Evolutionary conservation across 257 asterid genomes (phyloP), one percentile per base, ranked within the genome.

Genomic region (Solanum appendiculatum): DNA sequence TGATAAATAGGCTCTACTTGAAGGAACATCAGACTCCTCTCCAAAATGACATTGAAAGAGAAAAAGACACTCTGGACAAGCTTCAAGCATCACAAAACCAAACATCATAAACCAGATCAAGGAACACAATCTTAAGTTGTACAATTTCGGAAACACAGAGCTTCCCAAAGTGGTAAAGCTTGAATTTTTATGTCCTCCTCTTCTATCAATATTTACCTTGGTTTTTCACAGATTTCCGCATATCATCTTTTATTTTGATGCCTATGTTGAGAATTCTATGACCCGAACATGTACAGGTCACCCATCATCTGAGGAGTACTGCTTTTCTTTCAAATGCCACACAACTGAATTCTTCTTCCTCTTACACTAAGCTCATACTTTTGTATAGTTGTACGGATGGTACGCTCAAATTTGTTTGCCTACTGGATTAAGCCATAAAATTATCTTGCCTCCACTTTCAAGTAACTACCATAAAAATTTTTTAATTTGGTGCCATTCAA

Each of bases 1-100:
- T 95, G 88, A 92, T 98, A 86, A 92, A 93, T 92, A 90, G 96
- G 88, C 98, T 95, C 93, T 93, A 95, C 96, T 93, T 96, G 88
- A 96, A 96, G 92, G 98, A 96, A 89, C 93, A 95, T 20, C 95
- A 96, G 27, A 44, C 95, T 6, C 98, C 92, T 82, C 93, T 92
- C 39, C 90, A 95, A 51, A 88, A 89, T 44, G 99, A 96, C 88
- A 78, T 54, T 20, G 96, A 90, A 70, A 91, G 77, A 83, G 88
- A 89, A 31, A 87, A 87, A 84, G 93, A 86, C 20, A 36, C 86
- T 27, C 37, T 27, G 54, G 91, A 90, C 85, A 90, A 88, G 51
- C 77, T 60, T 40, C 94, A 77, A 64, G 90, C 54, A 13, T 87
- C 91, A 64, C 91, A 89, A 88, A 92, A 91, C 20, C 93, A 88